phyloP scores from a whole-genome alignment of 2,329 filamentous ascomycete genomes.

The Colletotrichum orbiculare region DNA sequence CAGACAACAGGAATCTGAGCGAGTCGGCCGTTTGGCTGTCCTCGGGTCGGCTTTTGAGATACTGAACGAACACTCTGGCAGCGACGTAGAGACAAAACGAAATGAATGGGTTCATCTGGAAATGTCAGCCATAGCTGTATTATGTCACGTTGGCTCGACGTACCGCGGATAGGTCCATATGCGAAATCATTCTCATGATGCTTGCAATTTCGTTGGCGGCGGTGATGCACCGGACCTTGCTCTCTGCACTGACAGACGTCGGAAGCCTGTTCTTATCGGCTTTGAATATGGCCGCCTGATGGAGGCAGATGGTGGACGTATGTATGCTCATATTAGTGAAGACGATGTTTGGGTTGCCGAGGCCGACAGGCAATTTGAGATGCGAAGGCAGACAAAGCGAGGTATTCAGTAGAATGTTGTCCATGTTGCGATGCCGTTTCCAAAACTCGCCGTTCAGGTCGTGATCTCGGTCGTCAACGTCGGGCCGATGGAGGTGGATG shows the following conservation, averaged over 20 bases:
- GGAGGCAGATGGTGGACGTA: constrained; percentile 95
- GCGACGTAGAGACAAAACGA: constrained; percentile 97
- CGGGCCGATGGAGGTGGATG: constrained; percentile 88
- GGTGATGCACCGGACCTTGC: constrained; percentile 91
- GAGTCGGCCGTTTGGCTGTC: constrained; percentile 83
- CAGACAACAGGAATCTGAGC: constrained; percentile 88
- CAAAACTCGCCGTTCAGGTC: constrained; percentile 95
- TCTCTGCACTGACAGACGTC: constrained; percentile 82
- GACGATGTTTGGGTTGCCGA: constrained; percentile 84
- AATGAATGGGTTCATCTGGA: constrained; percentile 92
- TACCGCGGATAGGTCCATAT: constrained; percentile 86
- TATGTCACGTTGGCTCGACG: constrained; percentile 46
- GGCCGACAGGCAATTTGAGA: constrained; percentile 80
- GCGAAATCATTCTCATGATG: constrained; percentile 95
- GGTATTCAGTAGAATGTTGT: constrained; percentile 90
- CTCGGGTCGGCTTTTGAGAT: constrained; percentile 91
- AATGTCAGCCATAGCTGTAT: constrained; percentile 39
- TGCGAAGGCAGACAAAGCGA: constrained; percentile 83
- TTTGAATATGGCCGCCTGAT: constrained; percentile 98
- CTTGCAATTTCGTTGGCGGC: constrained; percentile 93
- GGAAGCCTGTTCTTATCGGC: constrained; percentile 89
- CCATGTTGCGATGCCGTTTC: constrained; percentile 90
- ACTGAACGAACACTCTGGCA: constrained; percentile 93
- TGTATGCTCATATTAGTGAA: constrained; percentile 98
- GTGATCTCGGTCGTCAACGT: constrained; percentile 81